Base-by-base conservation (phyloP, 2,329 filamentous ascomycete species). In the Nigrospora osmanthi region DNA sequence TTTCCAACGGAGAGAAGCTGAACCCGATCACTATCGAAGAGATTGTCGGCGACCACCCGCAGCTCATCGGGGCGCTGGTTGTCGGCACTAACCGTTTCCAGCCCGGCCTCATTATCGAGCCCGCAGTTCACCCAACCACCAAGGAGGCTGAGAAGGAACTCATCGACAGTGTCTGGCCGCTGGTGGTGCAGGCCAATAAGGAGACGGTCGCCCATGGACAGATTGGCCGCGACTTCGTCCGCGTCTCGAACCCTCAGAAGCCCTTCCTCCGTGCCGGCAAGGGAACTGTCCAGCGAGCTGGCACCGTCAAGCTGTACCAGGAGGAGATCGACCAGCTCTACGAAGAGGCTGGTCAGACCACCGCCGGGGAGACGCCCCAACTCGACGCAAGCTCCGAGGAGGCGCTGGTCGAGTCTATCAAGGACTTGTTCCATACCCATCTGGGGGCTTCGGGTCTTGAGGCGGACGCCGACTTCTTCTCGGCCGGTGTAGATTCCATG, bases 1-100 rank as follows among this genome's bases (percentile, higher is more conserved):
- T 77, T 33, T 68, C 65, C 2, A 74, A 69, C 39, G 72, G 72
- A 28, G 70, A 75, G 57, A 76, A 76, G 54, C 51, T 75, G 7
- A 76, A 77, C 48, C 70, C 71, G 0, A 56, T 69, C 4, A 63
- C 59, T 3, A 68, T 74, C 32, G 72, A 75, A 49, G 51, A 56
- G 0, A 61, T 60, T 13, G 53, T 76, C 2, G 47, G 52, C 7
- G 56, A 54, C 11, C 69, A 73, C 38, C 63, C 67, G 0, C 49
- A 58, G 1, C 50, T 76, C 32, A 63, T 60, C 11, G 65, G 65
- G 2, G 69, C 66, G 0, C 11, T 75, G 1, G 68, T 76, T 1
- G 68, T 75, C 0, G 75, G 75, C 3, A 52, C 63, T 14, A 62
- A 66, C 37, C 58, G 54, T 2, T 72, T 77, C 51, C 69, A 76